These are phyloP conservation scores for Scolecobasidium constrictum DNA, from an alignment of 2,329 filamentous ascomycete species.

Conservation along the genomic window DNA sequence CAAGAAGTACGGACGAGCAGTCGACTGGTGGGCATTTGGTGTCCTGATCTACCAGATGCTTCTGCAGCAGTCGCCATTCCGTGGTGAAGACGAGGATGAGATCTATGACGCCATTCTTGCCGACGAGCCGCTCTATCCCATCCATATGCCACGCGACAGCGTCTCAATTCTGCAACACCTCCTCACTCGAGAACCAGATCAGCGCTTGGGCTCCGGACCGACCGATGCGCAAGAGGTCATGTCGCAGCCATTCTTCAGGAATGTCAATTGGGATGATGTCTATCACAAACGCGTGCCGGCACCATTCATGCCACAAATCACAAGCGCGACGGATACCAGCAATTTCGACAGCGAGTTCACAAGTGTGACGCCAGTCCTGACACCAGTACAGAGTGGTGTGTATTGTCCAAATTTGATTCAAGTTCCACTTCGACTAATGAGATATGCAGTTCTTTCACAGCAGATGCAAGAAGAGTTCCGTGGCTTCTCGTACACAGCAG, in stretches of 20 bases:
- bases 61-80: constrained; percentile 95
- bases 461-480: constrained; percentile 99
- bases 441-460: constrained; percentile 70
- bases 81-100: constrained; percentile 96
- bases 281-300: constrained; percentile 88
- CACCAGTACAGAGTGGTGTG: constrained; percentile 93
- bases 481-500: constrained; percentile 93
- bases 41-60: constrained; percentile 99
- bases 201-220: constrained; percentile 83
- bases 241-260: constrained; percentile 96
- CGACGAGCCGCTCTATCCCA: constrained; percentile 94
- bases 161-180: constrained; percentile 97
- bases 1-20: constrained; percentile 94
- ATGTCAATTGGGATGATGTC: constrained; percentile 97
- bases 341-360: constrained; percentile 99
- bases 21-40: constrained; percentile 99
- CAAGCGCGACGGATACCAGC: constrained; percentile 92
- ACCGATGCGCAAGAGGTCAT: constrained; percentile 98
- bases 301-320: constrained; percentile 83
- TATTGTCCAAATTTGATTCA: constrained; percentile 15
- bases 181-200: constrained; percentile 86
- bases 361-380: constrained; percentile 92
- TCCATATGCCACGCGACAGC: constrained; percentile 96
- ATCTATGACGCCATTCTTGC: constrained; percentile 98
- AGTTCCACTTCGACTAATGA: constrained; percentile 15